Conservation (phyloP, 2,329 filamentous ascomycete genomes). For the Fusarium guadeloupense region DNA sequence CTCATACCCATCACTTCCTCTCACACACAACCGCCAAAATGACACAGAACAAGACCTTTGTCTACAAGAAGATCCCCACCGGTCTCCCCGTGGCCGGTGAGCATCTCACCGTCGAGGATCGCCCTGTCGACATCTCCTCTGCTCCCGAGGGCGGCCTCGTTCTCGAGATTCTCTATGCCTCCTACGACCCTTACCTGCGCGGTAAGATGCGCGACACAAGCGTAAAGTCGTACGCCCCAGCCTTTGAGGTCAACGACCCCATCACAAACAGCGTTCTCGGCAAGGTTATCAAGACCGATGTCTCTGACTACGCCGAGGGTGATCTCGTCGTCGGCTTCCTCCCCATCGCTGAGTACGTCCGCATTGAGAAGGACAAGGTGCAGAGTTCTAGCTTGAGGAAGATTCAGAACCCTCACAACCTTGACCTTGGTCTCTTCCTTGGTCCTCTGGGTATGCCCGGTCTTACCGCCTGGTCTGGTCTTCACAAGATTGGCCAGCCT, state of each 20-base stretch:
- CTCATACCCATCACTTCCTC: background rate
- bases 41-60: constrained; percentile 73
- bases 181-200: constrained; percentile 86
- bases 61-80: constrained; percentile 75
- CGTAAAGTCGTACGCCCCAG: constrained; percentile 65
- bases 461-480: constrained; percentile 75
- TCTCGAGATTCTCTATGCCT: constrained; percentile 76
- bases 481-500: constrained; percentile 71
- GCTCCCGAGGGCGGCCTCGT: constrained; percentile 72
- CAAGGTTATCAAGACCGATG: constrained; percentile 76
- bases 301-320: constrained; percentile 68
- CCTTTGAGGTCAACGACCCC: constrained; percentile 68
- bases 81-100: constrained; percentile 75
- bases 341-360: constrained; percentile 75
- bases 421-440: constrained; percentile 74
- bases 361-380: constrained; percentile 56
- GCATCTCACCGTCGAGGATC: constrained; percentile 73
- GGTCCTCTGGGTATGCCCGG: constrained; percentile 72
- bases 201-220: constrained; percentile 76
- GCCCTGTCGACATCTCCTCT: constrained; percentile 70
- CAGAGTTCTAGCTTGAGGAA: constrained; percentile 54
- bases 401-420: constrained; percentile 74
- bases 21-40: constrained; percentile 36
- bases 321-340: constrained; percentile 69
- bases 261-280: constrained; percentile 72